Percentiles rank a stretch among this genome's conserved stretches.
Evolutionary conservation across 1,284 basidiomycete genomes (phyloP).

Genomic region (Apiotrichum akiyoshidainum): DNA sequence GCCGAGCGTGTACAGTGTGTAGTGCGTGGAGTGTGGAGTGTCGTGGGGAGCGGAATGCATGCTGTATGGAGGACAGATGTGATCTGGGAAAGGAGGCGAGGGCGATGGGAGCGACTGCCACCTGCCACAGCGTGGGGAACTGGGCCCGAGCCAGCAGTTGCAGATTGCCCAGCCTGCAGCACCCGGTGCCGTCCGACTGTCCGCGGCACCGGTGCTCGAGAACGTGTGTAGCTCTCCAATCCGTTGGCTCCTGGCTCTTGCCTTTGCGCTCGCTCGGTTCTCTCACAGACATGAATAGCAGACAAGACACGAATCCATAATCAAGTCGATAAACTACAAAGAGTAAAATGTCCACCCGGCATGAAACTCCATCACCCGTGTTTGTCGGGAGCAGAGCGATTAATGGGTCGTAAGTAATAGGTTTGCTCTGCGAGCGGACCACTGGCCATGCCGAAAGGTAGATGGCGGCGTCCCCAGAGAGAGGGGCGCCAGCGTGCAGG

Average conservation of each 20-base stretch:
- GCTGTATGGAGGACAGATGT: too few relatives aligned
- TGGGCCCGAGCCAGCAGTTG: too few relatives aligned
- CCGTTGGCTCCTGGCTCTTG: too few relatives aligned
- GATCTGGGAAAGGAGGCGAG: too few relatives aligned
- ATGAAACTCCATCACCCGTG: conserved; percentile 21
- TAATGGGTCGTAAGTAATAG: conserved; percentile 19
- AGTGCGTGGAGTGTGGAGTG: not conserved
- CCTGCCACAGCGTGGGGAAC: too few relatives aligned
- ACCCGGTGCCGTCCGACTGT: too few relatives aligned
- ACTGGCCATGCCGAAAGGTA: conserved; percentile 4
- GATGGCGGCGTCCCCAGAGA: conserved; percentile 1
- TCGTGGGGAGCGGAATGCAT: not conserved
- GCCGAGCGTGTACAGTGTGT: conserved; percentile 30
- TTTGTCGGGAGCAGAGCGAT: conserved; percentile 15
- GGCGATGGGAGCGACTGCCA: too few relatives aligned
- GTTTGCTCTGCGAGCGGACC: conserved; percentile 19
- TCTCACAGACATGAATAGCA: too few relatives aligned
- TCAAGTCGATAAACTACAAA: not conserved
- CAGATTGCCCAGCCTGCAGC: too few relatives aligned
- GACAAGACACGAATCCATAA: not conserved
- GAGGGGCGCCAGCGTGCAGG: conserved; percentile 4
- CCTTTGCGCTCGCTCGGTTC: too few relatives aligned
- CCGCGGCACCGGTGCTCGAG: too few relatives aligned
- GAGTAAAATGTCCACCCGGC: conserved; percentile 21
- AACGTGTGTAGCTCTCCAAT: too few relatives aligned